Evolutionary conservation across 129 eudicot species (phyloP), one percentile per base, ranked within the genome.

Genomic region (Solidago caesia): DNA sequence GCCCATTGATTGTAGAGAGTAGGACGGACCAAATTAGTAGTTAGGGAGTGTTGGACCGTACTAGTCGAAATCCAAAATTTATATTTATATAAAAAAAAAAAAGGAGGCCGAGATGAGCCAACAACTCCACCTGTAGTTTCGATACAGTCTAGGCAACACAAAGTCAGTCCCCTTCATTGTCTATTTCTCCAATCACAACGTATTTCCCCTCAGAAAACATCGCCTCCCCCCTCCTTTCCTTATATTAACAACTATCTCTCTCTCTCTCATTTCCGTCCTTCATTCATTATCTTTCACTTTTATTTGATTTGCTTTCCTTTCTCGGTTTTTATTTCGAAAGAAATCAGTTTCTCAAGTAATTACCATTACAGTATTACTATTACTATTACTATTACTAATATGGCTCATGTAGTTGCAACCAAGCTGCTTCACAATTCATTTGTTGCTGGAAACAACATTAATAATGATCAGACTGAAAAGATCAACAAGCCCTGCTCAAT

Each of bases 381-480:
- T 13, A 5, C 3, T 21, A 21, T 21, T 21, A 21, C 21, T 42
- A 67, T 5, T 13, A 5, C 3, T n/a, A 71, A 68, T 42, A 89
- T 89, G 96, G 84, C 93, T 46, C 96, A 87, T 72, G 85, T 88
- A 29, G 91, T 91, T 63, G 91, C 91, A n/a, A 84, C 91, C 8
- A 81, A 80, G 71, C 43, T 80, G 82, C 86, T 85, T 68, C 80
- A 90, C 29, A 83, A 59, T 29, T 65, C 89, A 1, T 82, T 90
- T 51, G 29, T 83, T 6, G 64, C 15, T 7, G 39, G 66, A 81
- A 72, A 74, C 42, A 79, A 75, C 74, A 82, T 92, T 71, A 70
- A 75, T 13, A 81, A 71, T 4, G 45, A 51, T 44, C 80, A 81
- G 61, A 61, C 67, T 15, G 89, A 90, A 70, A 87, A 82, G 79